These are phyloP conservation scores for Dittrichia graveolens DNA, from an alignment of 129 eudicot genomes.

Conservation along the genomic window DNA sequence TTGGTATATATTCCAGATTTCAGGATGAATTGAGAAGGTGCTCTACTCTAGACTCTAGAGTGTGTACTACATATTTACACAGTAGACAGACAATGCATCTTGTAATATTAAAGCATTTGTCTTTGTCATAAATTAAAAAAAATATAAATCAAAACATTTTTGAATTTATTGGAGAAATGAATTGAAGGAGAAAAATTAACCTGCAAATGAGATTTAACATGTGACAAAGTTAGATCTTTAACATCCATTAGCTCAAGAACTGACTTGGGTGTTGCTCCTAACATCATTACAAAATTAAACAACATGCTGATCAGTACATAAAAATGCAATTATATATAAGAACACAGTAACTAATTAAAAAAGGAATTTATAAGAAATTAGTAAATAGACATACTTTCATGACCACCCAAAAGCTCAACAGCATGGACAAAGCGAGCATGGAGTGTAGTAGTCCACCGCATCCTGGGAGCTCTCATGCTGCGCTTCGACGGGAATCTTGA, in stretches of 20 bases:
- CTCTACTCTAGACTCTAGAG: slow-evolving; percentile 18
- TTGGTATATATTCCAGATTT: slow-evolving; percentile 27
- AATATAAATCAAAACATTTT: neutral
- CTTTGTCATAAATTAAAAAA: neutral
- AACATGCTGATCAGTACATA: neutral
- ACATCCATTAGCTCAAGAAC: slow-evolving; percentile 99
- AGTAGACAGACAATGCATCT: slow-evolving; percentile 37
- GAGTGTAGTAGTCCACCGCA: slow-evolving; percentile 94
- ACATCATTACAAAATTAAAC: neutral
- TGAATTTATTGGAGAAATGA: neutral
- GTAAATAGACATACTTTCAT: slow-evolving; percentile 63
- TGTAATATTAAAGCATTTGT: slow-evolving; percentile 15
- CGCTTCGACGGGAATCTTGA: slow-evolving; percentile 81
- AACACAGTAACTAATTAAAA: neutral
- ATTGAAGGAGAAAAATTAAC: slow-evolving; percentile 37
- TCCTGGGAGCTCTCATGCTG: slow-evolving; percentile 91
- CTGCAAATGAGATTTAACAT: slow-evolving; percentile 99
- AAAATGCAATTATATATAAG: neutral
- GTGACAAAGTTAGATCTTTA: slow-evolving; percentile 95
- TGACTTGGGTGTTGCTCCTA: slow-evolving; percentile 98
- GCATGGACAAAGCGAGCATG: slow-evolving; percentile 96
- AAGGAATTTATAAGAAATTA: neutral
- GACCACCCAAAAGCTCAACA: slow-evolving; percentile 98
- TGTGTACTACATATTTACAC: slow-evolving; percentile 33
- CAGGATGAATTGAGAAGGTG: slow-evolving; percentile 29